Conservation (phyloP, 441 rosid species). For the Bruguiera hainesii region DNA sequence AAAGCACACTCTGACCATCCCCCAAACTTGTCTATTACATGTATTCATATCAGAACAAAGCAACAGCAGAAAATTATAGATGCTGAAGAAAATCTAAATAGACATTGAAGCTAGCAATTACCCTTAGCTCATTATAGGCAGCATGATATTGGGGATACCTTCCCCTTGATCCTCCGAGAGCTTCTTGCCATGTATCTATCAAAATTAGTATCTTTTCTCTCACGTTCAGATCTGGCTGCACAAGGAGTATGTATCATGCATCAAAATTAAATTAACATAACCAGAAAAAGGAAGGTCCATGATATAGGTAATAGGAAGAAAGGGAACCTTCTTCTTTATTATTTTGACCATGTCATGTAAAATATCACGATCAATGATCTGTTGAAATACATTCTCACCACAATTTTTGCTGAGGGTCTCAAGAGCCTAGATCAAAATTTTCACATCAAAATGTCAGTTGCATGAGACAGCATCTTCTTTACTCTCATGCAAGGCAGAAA, state of each 20-base stretch:
- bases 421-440: constrained; percentile 54
- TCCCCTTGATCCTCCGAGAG: constrained; percentile 81
- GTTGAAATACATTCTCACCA: constrained; percentile 82
- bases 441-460: neutral
- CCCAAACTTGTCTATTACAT: too few relatives aligned
- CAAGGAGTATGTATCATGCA: constrained; percentile 9
- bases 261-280: neutral
- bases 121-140: constrained; percentile 91
- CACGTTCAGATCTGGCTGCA: constrained; percentile 91
- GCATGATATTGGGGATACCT: constrained; percentile 80
- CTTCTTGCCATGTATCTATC: constrained; percentile 98
- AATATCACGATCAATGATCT: constrained; percentile 91
- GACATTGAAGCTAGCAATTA: constrained; percentile 18
- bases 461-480: neutral
- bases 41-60: too few relatives aligned
- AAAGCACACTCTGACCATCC: too few relatives aligned
- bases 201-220: constrained; percentile 88
- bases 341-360: constrained; percentile 93
- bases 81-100: too few relatives aligned
- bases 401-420: constrained; percentile 97
- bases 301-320: constrained; percentile 13
- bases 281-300: constrained; percentile 14
- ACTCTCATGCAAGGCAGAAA: constrained; percentile 6
- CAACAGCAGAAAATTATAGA: too few relatives aligned
- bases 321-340: constrained; percentile 81